phyloP scores from a whole-genome alignment of 345 rosid genomes.

The Aquilaria sinensis region DNA sequence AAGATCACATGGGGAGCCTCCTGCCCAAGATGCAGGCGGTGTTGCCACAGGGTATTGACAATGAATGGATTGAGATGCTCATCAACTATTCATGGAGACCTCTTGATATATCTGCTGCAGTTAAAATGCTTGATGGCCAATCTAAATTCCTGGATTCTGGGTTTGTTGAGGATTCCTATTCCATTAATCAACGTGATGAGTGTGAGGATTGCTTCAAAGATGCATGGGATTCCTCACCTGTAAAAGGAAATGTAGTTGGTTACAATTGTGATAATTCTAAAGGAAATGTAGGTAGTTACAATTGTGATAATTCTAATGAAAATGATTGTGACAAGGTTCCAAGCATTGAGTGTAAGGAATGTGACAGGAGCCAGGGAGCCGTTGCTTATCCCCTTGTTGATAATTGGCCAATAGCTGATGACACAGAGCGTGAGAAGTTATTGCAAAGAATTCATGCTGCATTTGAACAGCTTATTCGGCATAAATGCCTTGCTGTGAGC shows the following conservation, averaged over 20 bases:
- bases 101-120: constrained; percentile 58
- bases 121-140: constrained; percentile 47
- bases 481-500: constrained; percentile 73
- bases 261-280: constrained; percentile 28
- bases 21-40: constrained; percentile 65
- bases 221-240: constrained; percentile 78
- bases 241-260: constrained; percentile 42
- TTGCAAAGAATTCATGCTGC: constrained; percentile 60
- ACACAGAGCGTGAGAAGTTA: constrained; percentile 69
- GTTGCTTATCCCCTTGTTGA: constrained; percentile 30
- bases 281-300: constrained; percentile 33
- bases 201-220: constrained; percentile 64
- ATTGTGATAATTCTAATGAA: constrained; percentile 20
- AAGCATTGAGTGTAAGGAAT: constrained; percentile 28
- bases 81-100: constrained; percentile 79
- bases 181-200: constrained; percentile 34
- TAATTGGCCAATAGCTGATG: constrained; percentile 73
- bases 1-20: constrained; percentile 71
- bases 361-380: constrained; percentile 32
- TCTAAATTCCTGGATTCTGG: constrained; percentile 37
- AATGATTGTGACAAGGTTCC: constrained; percentile 27
- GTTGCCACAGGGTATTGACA: constrained; percentile 67
- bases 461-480: constrained; percentile 66
- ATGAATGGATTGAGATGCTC: constrained; percentile 71
- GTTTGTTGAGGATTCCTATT: constrained; percentile 29